phyloP scores from a whole-genome alignment of 352 stramenopile genomes.

The Globisporangium carolinianum region DNA sequence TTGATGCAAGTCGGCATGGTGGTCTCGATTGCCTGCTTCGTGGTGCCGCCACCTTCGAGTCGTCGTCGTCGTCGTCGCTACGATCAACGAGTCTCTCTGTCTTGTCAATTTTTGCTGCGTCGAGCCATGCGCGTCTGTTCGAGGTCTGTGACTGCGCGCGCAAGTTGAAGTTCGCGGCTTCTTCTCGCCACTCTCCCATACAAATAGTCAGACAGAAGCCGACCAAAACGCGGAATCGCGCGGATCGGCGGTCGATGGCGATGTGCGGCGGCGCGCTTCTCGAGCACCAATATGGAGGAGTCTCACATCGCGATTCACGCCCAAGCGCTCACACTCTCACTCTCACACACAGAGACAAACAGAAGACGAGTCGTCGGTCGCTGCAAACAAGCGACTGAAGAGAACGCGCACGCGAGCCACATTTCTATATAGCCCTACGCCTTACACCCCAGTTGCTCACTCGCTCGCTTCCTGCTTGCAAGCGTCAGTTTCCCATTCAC shows the following conservation, averaged over 20 bases:
- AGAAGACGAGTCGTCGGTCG: no score
- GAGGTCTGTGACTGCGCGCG: not conserved
- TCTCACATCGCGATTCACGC: not conserved
- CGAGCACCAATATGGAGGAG: not conserved
- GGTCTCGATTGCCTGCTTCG: no score
- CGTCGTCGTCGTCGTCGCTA: no score
- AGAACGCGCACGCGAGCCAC: not conserved
- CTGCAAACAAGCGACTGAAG: no score
- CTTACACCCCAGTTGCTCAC: not conserved
- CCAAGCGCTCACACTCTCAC: not conserved
- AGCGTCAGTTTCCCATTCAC: not conserved
- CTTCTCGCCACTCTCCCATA: not conserved
- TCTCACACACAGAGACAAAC: not conserved
- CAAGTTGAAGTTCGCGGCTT: not conserved
- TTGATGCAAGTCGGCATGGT: no score
- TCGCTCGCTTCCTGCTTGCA: not conserved
- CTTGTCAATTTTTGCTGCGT: not conserved
- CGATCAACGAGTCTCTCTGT: no score
- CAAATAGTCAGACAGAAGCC: not conserved
- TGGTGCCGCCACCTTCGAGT: no score
- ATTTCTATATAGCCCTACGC: not conserved
- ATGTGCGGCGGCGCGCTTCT: not conserved
- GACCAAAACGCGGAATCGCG: no score
- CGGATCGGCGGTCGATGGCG: not conserved
- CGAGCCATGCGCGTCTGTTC: not conserved